Percentiles rank a stretch among this genome's conserved stretches.
These are phyloP conservation scores for Beauveria scarabaeidicola DNA, from an alignment of 2,329 filamentous ascomycete species.

Conservation along the genomic window DNA sequence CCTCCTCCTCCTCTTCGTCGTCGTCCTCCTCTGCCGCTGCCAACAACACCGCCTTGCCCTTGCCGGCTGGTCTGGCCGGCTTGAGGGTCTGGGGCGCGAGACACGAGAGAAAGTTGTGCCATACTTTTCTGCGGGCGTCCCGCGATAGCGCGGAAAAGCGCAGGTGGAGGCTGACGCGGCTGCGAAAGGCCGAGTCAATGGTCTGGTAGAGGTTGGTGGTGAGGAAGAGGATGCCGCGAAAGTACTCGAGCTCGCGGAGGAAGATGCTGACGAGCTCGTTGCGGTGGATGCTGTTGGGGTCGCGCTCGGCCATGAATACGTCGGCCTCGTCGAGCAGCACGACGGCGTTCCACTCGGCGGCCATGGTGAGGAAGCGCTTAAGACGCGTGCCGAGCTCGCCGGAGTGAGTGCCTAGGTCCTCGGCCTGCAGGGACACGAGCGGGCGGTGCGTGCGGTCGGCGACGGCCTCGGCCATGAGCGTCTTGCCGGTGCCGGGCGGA, in stretches of 20 bases:
- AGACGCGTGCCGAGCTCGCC: conserved; percentile 38
- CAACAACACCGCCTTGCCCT: background rate
- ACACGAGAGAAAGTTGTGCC: conserved; percentile 37
- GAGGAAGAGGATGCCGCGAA: conserved; percentile 35
- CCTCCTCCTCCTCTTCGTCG: background rate
- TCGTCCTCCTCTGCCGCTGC: background rate
- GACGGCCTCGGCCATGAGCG: conserved; percentile 35
- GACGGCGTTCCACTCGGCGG: conserved; percentile 41
- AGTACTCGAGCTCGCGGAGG: conserved; percentile 37
- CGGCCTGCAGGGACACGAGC: conserved; percentile 37
- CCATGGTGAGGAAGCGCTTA: conserved; percentile 37
- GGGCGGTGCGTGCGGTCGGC: conserved; percentile 35
- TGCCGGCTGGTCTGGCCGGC: background rate
- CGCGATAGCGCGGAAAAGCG: conserved; percentile 32
- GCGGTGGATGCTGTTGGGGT: conserved; percentile 35
- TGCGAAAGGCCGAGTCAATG: conserved; percentile 37
- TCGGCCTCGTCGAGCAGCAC: conserved; percentile 46
- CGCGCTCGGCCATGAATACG: conserved; percentile 41
- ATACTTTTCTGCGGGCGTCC: conserved; percentile 32
- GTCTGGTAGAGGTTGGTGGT: conserved; percentile 35
- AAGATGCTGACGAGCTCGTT: conserved; percentile 43
- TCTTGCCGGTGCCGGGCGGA: conserved; percentile 39
- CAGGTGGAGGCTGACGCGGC: conserved; percentile 38
- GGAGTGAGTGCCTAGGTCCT: conserved; percentile 38
- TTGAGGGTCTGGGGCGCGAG: conserved; percentile 17